Conservation (phyloP, 768 basidiomycete genomes). For the Favolaschia claudopus region DNA sequence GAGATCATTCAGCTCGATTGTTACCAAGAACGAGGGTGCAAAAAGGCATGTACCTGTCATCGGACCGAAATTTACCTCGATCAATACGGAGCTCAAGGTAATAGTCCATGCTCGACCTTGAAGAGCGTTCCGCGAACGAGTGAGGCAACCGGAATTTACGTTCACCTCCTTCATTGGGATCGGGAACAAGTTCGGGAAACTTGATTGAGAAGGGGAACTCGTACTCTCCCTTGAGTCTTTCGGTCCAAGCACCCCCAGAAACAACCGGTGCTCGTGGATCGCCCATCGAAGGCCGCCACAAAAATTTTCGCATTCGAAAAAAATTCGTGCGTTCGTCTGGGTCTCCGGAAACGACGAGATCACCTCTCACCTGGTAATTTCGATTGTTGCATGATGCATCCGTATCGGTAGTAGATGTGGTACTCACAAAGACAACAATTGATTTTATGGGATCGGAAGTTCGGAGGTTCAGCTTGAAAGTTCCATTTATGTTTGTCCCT, state of each 20-base stretch:
- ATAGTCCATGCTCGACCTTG: conserved; percentile 8
- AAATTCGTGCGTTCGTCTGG: conserved; percentile 5
- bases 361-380: conserved; percentile 17
- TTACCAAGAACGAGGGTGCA: not conserved
- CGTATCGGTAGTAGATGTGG: too few relatives aligned
- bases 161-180: not conserved
- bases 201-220: conserved; percentile 11
- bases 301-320: not conserved
- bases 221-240: conserved; percentile 17
- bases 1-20: not conserved
- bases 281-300: conserved; percentile 12
- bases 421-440: conserved; percentile 11
- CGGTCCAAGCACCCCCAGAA: not conserved
- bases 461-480: conserved; percentile 12
- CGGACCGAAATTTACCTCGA: conserved; percentile 10
- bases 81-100: conserved; percentile 13
- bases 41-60: conserved; percentile 9
- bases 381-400: too few relatives aligned
- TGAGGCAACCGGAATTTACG: conserved; percentile 24
- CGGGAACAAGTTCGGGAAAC: not conserved
- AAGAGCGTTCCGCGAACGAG: conserved; percentile 8
- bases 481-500: conserved; percentile 9
- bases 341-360: conserved; percentile 8
- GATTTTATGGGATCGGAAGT: conserved; percentile 6
- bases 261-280: conserved; percentile 8